phyloP scores from a whole-genome alignment of 495 filamentous ascomycete species.

The Lophiostoma macrostomum region DNA sequence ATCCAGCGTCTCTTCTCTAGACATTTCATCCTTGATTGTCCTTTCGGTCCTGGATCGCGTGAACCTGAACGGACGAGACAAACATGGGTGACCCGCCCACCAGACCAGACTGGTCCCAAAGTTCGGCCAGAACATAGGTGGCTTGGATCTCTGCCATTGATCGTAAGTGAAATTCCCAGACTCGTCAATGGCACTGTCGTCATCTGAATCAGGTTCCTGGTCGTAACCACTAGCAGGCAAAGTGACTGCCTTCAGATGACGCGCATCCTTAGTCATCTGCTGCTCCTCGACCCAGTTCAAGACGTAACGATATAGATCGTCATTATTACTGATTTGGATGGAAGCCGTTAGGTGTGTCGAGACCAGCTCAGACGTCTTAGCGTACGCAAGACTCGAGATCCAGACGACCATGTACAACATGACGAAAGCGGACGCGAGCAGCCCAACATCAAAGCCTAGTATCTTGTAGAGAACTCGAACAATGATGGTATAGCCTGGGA shows the following conservation, averaged over 20 bases:
- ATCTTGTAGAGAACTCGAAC: slow-evolving; percentile 57
- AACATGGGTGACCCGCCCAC: slow-evolving; percentile 41
- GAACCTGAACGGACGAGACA: slow-evolving; percentile 30
- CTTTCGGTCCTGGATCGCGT: slow-evolving; percentile 14
- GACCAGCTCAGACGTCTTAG: slow-evolving; percentile 33
- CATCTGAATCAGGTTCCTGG: slow-evolving; percentile 35
- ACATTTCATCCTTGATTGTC: not conserved
- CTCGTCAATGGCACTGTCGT: slow-evolving; percentile 29
- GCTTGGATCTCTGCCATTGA: slow-evolving; percentile 47
- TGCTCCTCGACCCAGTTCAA: slow-evolving; percentile 61
- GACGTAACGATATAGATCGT: slow-evolving; percentile 60
- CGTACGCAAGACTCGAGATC: slow-evolving; percentile 34
- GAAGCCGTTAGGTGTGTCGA: slow-evolving; percentile 52
- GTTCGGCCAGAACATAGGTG: slow-evolving; percentile 51
- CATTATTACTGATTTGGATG: slow-evolving; percentile 54
- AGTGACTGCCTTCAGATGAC: slow-evolving; percentile 58
- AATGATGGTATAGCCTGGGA: slow-evolving; percentile 69
- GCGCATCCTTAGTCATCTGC: slow-evolving; percentile 49
- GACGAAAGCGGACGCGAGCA: slow-evolving; percentile 64
- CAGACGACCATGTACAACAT: slow-evolving; percentile 40
- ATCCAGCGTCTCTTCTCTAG: slow-evolving; percentile 47
- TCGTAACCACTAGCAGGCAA: slow-evolving; percentile 50
- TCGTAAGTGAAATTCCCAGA: slow-evolving; percentile 38
- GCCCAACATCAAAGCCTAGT: slow-evolving; percentile 65
- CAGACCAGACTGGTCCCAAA: slow-evolving; percentile 47